A percentile compares a stretch with the other conserved stretches of the same genome.
Evolutionary conservation across 2,329 filamentous ascomycete species (phyloP).

Genomic region (Calonectria naviculata): DNA sequence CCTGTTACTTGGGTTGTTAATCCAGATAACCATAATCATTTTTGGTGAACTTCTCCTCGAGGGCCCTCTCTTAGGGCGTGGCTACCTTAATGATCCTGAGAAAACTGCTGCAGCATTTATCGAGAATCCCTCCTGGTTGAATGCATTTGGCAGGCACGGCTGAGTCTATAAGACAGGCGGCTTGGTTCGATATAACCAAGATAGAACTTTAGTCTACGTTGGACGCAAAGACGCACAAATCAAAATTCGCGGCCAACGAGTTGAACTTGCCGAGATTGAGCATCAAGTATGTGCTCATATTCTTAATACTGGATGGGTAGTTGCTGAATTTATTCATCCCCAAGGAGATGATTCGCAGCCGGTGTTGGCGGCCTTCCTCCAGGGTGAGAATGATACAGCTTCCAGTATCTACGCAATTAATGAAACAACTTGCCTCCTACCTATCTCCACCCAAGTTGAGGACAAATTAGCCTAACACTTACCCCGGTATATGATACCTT

Average conservation of each 20-base stretch:
- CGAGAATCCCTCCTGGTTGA: background rate
- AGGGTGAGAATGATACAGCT: background rate
- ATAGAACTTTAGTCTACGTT: constrained; percentile 54
- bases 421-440: background rate
- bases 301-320: background rate
- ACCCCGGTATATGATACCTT: constrained; percentile 34
- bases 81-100: background rate
- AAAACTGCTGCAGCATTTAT: background rate
- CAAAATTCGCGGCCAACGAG: constrained; percentile 68
- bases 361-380: background rate
- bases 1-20: constrained; percentile 12
- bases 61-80: background rate
- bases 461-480: constrained; percentile 14
- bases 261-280: constrained; percentile 56
- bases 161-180: constrained; percentile 59
- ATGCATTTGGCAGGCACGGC: background rate
- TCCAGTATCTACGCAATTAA: background rate
- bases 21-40: background rate
- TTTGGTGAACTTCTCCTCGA: constrained; percentile 19
- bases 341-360: background rate
- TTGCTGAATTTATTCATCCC: constrained; percentile 15
- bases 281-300: background rate
- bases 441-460: background rate
- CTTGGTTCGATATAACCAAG: constrained; percentile 52
- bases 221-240: constrained; percentile 68